Conservation (phyloP, 2,329 filamentous ascomycete genomes). For the Chrysoporthe cubensis region DNA sequence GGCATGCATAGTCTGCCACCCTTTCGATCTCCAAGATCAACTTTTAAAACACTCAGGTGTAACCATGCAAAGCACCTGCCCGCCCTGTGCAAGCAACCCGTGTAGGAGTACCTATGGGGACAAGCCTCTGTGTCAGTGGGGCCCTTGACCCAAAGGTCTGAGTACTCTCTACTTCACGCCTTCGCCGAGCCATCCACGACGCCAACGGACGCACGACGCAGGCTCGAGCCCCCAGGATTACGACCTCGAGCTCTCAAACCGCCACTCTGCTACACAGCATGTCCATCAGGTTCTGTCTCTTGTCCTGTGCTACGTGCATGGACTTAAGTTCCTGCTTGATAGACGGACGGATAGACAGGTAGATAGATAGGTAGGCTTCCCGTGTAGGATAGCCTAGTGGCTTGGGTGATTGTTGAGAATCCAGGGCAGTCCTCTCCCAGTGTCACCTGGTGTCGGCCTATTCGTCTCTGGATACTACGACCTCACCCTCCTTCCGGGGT, state of each 20-base stretch:
- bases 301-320: slow-evolving; percentile 10
- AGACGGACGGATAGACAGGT: neutral
- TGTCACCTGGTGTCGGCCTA: slow-evolving; percentile 6
- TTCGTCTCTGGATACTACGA: slow-evolving; percentile 1
- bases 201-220: slow-evolving; percentile 4
- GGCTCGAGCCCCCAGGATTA: slow-evolving; percentile 3
- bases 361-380: neutral
- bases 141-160: neutral
- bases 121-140: neutral
- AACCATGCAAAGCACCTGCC: slow-evolving; percentile 14
- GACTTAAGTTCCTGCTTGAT: neutral
- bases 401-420: slow-evolving; percentile 6
- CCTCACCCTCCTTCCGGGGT: neutral
- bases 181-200: slow-evolving; percentile 13
- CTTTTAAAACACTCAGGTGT: slow-evolving; percentile 12
- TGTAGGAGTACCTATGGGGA: neutral
- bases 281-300: slow-evolving; percentile 4
- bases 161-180: neutral
- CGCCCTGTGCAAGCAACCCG: slow-evolving; percentile 10
- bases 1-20: neutral
- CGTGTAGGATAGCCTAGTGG: neutral
- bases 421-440: slow-evolving; percentile 8
- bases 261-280: slow-evolving; percentile 17
- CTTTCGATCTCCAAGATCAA: neutral
- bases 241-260: slow-evolving; percentile 12